Evolutionary conservation across 495 filamentous ascomycete genomes (phyloP).

Genomic region (Penicillium verhagenii): DNA sequence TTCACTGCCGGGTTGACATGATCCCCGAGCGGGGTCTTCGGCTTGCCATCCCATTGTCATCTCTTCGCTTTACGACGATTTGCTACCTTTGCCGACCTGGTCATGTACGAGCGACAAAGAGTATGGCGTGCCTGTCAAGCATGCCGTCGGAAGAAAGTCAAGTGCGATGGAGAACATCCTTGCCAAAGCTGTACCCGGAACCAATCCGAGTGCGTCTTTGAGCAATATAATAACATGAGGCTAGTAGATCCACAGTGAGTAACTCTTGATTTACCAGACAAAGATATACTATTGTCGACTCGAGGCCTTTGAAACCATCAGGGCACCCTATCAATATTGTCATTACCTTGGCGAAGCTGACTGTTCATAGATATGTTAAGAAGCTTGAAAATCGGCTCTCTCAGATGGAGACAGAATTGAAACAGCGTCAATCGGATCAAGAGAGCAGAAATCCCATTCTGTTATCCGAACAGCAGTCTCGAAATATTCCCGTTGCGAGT

Average conservation of each 20-base stretch:
- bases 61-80: background rate
- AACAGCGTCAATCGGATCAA: background rate
- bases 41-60: no score
- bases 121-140: constrained; percentile 33
- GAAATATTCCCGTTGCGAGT: background rate
- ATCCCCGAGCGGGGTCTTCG: no score
- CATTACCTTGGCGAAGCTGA: no score
- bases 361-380: constrained; percentile 8
- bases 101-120: constrained; percentile 24
- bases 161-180: constrained; percentile 23
- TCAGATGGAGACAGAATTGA: constrained; percentile 7
- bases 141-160: constrained; percentile 21
- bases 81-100: background rate
- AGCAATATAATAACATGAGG: constrained; percentile 7
- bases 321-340: no score
- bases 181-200: constrained; percentile 18
- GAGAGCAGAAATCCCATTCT: background rate
- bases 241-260: constrained; percentile 19
- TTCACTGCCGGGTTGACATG: no score
- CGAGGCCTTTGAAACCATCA: no score
- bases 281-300: no score
- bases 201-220: constrained; percentile 13
- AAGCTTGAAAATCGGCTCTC: constrained; percentile 9
- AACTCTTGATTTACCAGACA: background rate
- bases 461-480: background rate